Evolutionary conservation across 2,329 filamentous ascomycete species (phyloP), one percentile per base, ranked within the genome.

Genomic region (Phoma sp.): DNA sequence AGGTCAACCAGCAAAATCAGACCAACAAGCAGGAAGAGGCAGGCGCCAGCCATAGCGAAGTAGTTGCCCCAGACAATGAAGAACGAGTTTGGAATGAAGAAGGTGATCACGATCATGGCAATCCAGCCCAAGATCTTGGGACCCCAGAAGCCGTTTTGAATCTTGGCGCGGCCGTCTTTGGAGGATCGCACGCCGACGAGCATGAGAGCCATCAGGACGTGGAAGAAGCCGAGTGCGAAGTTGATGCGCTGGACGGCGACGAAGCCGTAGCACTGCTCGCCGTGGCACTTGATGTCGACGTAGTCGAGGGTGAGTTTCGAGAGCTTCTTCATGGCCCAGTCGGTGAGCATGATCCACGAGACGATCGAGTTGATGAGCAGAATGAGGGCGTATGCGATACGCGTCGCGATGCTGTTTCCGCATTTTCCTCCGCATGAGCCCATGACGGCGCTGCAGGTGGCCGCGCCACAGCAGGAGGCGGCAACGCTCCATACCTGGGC

Each of bases 121-220:
- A 97, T 73, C 95, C 95, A 99, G 46, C 87, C 86, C 56, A 97
- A 85, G 53, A 99, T 84, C 79, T 99, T 99, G 38, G 95, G 95
- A 1, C 93, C 95, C 95, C 95, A 99, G 77, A 92, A 99, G n/a
- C 93, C 95, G 78, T 99, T 99, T 73, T 99, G 95, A 47, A 99
- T 84, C 15, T 87, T 84, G 2, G 95, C 93, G 61, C 95, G 89
- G 37, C 90, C 89, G 73, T 96, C 90, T 75, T 91, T 95, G 20
- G 93, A 95, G 40, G 87, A 92, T 47, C 85, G 86, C 45, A 99
- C 92, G 45, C 95, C 95, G 49, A 98, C 82, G 37, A 99, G 84
- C 56, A 97, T 83, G 42, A 92, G 79, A 4, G 91, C 92, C 65
- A 98, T 86, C 60, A 96, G 83, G 39, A 96, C 82, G 76, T 99